These are phyloP conservation scores for Paraconiothyrium brasiliense DNA, from an alignment of 2,329 filamentous ascomycete genomes.

Conservation along the genomic window DNA sequence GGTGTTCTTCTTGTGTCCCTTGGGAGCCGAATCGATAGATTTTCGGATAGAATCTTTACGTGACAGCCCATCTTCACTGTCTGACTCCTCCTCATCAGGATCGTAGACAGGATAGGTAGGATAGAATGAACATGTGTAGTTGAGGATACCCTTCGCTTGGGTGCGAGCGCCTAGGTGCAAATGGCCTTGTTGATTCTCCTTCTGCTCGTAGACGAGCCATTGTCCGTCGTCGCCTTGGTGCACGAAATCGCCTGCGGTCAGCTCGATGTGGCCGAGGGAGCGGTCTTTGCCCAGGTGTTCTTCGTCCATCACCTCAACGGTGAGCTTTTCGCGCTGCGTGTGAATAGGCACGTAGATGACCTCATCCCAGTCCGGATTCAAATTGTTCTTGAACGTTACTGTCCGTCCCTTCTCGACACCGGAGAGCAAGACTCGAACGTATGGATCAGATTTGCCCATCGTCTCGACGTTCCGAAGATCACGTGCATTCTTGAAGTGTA, in stretches of 20 bases:
- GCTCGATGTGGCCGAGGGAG: constrained; percentile 81
- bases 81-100: constrained; percentile 79
- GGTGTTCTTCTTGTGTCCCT: constrained; percentile 29
- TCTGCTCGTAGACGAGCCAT: constrained; percentile 80
- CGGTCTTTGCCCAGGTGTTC: constrained; percentile 93
- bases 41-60: constrained; percentile 34
- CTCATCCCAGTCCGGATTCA: constrained; percentile 96
- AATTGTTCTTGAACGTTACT: constrained; percentile 94
- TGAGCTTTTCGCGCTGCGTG: constrained; percentile 81
- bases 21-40: constrained; percentile 22
- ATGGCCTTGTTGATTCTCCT: constrained; percentile 71
- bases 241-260: constrained; percentile 81
- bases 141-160: constrained; percentile 78
- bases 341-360: constrained; percentile 94
- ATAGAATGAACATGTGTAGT: constrained; percentile 88
- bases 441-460: constrained; percentile 96
- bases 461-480: constrained; percentile 92
- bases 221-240: constrained; percentile 80
- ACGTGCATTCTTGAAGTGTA: constrained; percentile 86
- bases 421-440: constrained; percentile 86
- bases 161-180: constrained; percentile 79
- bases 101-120: constrained; percentile 88
- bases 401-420: constrained; percentile 91
- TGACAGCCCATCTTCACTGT: constrained; percentile 33
- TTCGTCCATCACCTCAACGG: constrained; percentile 95